A percentile compares a stretch with the other conserved stretches of the same genome.
Evolutionary conservation across 345 rosid species (phyloP).

Genomic region (Laguncularia racemosa): DNA sequence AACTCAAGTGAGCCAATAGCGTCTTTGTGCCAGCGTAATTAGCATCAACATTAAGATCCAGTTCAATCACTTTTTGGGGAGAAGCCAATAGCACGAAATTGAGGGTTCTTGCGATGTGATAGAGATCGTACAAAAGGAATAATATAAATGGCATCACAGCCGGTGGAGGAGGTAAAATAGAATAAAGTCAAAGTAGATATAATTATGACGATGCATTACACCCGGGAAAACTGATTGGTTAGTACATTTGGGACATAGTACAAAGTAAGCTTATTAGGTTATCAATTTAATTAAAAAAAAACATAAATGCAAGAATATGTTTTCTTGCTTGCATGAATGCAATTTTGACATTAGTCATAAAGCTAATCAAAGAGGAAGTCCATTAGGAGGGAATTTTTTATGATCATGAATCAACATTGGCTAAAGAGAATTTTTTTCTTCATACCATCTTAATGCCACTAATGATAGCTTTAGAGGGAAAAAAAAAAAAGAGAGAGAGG

Average conservation of each 20-base stretch:
- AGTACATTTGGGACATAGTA: not conserved
- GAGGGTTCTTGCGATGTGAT: no score
- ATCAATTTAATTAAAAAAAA: not conserved
- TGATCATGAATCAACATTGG: conserved; percentile 6
- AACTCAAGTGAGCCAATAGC: no score
- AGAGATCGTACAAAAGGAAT: no score
- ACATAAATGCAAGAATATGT: not conserved
- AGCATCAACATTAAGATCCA: no score
- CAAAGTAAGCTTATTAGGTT: not conserved
- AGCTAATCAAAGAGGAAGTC: conserved; percentile 7
- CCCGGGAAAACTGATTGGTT: not conserved
- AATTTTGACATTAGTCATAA: not conserved
- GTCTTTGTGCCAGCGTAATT: no score
- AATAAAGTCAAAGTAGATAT: not conserved
- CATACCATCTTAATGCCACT: conserved; percentile 17
- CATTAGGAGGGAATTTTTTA: conserved; percentile 5
- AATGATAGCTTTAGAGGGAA: conserved; percentile 32
- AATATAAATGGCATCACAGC: not conserved
- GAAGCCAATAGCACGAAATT: no score
- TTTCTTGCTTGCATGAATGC: conserved; percentile 2
- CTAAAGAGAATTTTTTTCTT: not conserved
- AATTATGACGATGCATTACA: not conserved
- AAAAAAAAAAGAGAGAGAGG: conserved; percentile 14
- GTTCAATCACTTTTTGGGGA: no score
- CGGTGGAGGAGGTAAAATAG: not conserved